Evolutionary conservation across 805 yeast species (phyloP), one percentile per base, ranked within the genome.

Genomic region (Wickerhamiella cacticola): DNA sequence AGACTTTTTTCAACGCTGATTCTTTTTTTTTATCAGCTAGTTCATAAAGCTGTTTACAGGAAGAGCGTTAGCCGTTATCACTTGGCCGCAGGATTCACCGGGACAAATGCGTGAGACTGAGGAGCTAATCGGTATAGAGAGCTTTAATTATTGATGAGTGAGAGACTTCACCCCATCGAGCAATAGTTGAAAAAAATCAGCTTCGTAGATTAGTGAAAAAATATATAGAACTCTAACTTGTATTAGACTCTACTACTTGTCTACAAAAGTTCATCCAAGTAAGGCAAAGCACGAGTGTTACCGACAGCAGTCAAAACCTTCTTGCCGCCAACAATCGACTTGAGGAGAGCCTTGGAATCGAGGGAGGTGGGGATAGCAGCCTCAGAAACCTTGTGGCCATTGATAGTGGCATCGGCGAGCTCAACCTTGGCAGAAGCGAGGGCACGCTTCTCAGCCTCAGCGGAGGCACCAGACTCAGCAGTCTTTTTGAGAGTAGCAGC

Each of bases 221-320:
- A n/a, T n/a, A n/a, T n/a, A n/a, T n/a, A n/a, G n/a, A n/a, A n/a
- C n/a, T n/a, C n/a, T n/a, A n/a, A n/a, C n/a, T n/a, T n/a, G n/a
- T n/a, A 9, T 15, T 31, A 31, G 36, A 31, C 36, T 31, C 19
- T 31, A 31, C 36, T 31, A 31, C 36, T n/a, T 31, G 42, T 22
- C 29, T 62, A 65, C 66, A 82, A 83, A 69, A 89, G 80, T 72
- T 92, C 96, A 67, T 82, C 87, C 60, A 82, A 80, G 67, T 73
- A 82, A 61, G 98, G 96, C 70, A 89, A 78, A 56, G 77, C 78
- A 63, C 79, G 80, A 52, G 81, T 78, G 67, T 86, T 81, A 69
- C 97, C 98, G 53, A 85, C 80, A 54, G 92, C 96, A 55, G 81
- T 92, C 62, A 82, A 80, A 71, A 80, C 86, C 72, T 79, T 80